Base-by-base conservation (phyloP, 305 asterid genomes). In the Coffea humblotiana region DNA sequence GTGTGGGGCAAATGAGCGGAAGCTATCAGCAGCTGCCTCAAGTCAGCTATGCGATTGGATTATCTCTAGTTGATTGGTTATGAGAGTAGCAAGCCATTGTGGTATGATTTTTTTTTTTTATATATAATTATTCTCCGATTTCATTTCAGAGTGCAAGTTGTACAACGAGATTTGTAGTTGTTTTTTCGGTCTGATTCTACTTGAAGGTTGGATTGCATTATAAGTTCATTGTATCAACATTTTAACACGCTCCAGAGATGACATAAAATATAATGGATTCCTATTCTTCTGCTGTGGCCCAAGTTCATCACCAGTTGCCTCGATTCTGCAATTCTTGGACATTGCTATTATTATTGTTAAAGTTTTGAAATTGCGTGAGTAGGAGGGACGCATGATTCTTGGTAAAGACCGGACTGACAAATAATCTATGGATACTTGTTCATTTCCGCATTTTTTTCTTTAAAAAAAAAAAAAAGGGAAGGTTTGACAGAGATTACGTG, bases 41-140 rank as follows among this genome's bases (percentile, higher is more conserved):
- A 66, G 11, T 77, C 37, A 19, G 51, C 74, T 18, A 5, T 71
- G 60, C 25, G 47, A 40, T 45, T 79, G 72, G 76, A 78, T 78
- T 21, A 40, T 58, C 43, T 56, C n/a, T 60, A 6, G n/a, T 56
- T 21, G 10, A 51, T n/a, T 60, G 29, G 16, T 18, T 18, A n/a
- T 23, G 12, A 52, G 21, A 21, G 47, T 52, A 2, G 29, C 18
- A 56, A 58, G 49, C 45, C 37, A 60, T 10, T 58, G 23, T 45
- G 40, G 25, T 45, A 14, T 47, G 51, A 29, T 60, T 58, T 63
- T 52, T 58, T 32, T 32, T 32, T 32, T 32, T 32, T 1, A 32
- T 1, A 32, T 32, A 32, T 48, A 9, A 0, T 48, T 21, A 18
- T 43, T 40, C 4, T 29, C 61, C 54, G 0, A 1, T 45, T 25